Evolutionary conservation across 2,329 filamentous ascomycete species (phyloP).

Genomic region (Talaromyces sp.): DNA sequence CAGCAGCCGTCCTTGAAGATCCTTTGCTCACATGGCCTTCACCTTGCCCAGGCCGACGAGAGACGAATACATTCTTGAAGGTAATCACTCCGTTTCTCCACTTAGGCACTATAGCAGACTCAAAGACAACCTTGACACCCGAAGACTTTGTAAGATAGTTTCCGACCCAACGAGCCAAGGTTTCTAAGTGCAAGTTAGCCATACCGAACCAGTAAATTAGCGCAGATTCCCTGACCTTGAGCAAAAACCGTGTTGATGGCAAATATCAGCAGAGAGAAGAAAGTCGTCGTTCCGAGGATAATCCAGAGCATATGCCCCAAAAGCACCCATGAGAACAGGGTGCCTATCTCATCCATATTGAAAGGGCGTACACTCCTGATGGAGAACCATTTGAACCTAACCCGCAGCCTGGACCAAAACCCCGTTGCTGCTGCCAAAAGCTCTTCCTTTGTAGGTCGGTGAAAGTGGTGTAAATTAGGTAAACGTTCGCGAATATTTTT

Average conservation of each 20-base stretch:
- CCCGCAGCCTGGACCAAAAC: conserved; percentile 83
- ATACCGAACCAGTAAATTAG: neutral
- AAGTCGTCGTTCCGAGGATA: conserved; percentile 93
- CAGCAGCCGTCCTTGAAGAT: conserved; percentile 75
- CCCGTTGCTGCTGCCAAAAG: conserved; percentile 84
- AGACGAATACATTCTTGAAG: conserved; percentile 95
- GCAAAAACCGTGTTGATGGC: conserved; percentile 94
- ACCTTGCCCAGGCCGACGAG: conserved; percentile 75
- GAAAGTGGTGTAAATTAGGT: conserved; percentile 62
- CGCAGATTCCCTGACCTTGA: conserved; percentile 57
- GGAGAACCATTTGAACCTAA: conserved; percentile 96
- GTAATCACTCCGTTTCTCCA: conserved; percentile 95
- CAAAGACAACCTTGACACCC: conserved; percentile 89
- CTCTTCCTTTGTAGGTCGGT: conserved; percentile 83
- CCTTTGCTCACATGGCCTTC: conserved; percentile 85
- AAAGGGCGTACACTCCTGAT: conserved; percentile 90
- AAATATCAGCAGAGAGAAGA: conserved; percentile 86
- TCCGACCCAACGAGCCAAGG: conserved; percentile 83
- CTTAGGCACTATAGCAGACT: conserved; percentile 93
- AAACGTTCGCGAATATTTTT: conserved; percentile 52
- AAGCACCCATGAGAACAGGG: conserved; percentile 91
- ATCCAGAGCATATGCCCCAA: conserved; percentile 93
- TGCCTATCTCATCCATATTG: conserved; percentile 93
- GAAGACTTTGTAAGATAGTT: conserved; percentile 94
- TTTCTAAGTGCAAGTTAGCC: conserved; percentile 53